Conservation (phyloP, 495 filamentous ascomycete genomes). For the Amphirosellinia nigrospora region DNA sequence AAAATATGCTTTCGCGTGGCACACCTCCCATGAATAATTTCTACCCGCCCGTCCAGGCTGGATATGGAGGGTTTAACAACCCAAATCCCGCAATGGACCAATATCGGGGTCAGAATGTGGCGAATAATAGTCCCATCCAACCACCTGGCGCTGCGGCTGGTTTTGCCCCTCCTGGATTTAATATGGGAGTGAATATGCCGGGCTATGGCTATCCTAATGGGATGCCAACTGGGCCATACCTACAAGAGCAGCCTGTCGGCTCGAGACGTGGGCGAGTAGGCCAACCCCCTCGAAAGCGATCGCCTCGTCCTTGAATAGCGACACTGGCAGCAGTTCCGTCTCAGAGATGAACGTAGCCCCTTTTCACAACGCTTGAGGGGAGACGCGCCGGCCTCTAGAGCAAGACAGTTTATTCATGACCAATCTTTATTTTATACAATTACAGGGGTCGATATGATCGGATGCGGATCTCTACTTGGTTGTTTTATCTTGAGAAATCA, state of each 20-base stretch:
- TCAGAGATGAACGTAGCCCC: constrained; percentile 38
- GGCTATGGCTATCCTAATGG: constrained; percentile 53
- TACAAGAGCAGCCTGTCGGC: constrained; percentile 57
- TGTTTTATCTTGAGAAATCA: constrained; percentile 19
- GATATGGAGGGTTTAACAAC: constrained; percentile 54
- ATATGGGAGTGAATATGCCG: constrained; percentile 53
- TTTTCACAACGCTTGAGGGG: background rate
- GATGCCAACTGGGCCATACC: constrained; percentile 51
- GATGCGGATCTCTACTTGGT: constrained; percentile 14
- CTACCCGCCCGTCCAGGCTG: constrained; percentile 55
- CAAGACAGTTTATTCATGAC: constrained; percentile 19
- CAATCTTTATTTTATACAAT: constrained; percentile 34
- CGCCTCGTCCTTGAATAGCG: constrained; percentile 36
- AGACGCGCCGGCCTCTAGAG: background rate
- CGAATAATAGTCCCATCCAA: constrained; percentile 56
- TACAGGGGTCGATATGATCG: constrained; percentile 36
- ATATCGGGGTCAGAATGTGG: constrained; percentile 50
- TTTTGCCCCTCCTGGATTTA: constrained; percentile 57
- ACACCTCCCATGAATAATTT: constrained; percentile 58
- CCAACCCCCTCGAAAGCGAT: constrained; percentile 46
- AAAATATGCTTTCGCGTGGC: constrained; percentile 59
- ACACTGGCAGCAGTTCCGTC: constrained; percentile 37
- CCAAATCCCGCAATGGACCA: constrained; percentile 54
- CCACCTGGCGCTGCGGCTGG: constrained; percentile 39
- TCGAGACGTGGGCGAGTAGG: constrained; percentile 60